A percentile compares a stretch with the other conserved stretches of the same genome.
These are phyloP conservation scores for Eutrema yunnanense DNA, from an alignment of 345 rosid species.

Conservation along the genomic window DNA sequence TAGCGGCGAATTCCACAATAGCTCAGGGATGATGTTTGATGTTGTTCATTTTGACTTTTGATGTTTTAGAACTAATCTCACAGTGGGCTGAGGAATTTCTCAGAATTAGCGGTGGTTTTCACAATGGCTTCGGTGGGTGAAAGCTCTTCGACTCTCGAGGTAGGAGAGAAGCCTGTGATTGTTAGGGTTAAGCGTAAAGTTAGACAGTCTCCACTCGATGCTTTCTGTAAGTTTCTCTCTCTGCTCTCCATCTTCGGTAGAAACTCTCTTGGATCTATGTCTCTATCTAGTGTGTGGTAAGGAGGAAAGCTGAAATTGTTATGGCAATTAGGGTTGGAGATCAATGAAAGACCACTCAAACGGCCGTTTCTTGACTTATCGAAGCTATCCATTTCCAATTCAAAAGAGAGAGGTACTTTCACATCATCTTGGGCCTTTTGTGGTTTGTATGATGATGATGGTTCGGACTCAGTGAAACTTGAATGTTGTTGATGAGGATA, in stretches of 20 bases:
- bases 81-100: neutral
- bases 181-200: conserved; percentile 68
- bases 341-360: conserved; percentile 69
- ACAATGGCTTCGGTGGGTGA: conserved; percentile 34
- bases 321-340: conserved; percentile 62
- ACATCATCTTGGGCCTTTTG: neutral
- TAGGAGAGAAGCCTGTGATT: conserved; percentile 46
- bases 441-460: neutral
- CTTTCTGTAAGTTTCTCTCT: conserved; percentile 46
- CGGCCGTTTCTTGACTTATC: conserved; percentile 48
- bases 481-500: neutral
- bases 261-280: neutral
- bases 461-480: neutral
- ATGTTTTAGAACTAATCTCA: neutral
- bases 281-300: neutral
- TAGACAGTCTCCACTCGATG: conserved; percentile 41
- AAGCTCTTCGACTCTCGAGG: conserved; percentile 30
- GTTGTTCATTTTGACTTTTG: neutral
- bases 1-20: neutral
- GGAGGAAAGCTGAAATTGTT: neutral
- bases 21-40: neutral
- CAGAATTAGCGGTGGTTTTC: neutral
- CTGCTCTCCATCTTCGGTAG: neutral
- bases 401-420: conserved; percentile 38
- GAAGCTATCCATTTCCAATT: conserved; percentile 45